Base-by-base conservation (phyloP, 2,329 filamentous ascomycete species). In the Biscogniauxia mediterranea region DNA sequence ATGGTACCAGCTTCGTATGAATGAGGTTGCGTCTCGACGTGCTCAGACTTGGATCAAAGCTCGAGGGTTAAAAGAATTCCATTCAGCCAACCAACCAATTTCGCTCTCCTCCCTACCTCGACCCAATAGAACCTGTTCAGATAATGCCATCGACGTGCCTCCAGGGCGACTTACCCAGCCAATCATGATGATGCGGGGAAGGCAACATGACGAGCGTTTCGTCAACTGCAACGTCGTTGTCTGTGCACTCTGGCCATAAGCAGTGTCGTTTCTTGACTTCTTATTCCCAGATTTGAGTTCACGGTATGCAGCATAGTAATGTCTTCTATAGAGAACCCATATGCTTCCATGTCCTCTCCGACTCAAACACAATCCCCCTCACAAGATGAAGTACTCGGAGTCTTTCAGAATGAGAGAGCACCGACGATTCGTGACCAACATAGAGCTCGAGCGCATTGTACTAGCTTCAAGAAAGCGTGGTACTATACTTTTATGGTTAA, bases 131-230 rank as follows among this genome's bases (percentile, higher is more conserved):
- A 46, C 38, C 38, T n/a, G 38, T 46, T 46, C 38, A 46, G 38
- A 46, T 46, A 46, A 17, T 15, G 6, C 28, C 28, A 21, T 52
- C 19, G 15, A 21, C 19, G 13, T 20, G 15, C 19, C 50, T 23
- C 19, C 50, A 5, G 9, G 50, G 50, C n/a, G 21, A 23, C 50
- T 52, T 52, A 52, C 15, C 32, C 28, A 19, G 54, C 32, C 54
- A 38, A 55, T 21, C 38, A 58, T n/a, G 54, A 38, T 54, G 50
- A 52, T 60, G 57, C 55, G 59, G 59, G 58, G 58, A 46, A 51
- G 21, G 49, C 19, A 50, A 6, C 17, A 56, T 15, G 42, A 32
- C 19, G 53, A 26, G 9, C 8, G n/a, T 54, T 19, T 17, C 26
- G 51, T 21, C 52, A 54, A 49, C 53, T 56, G 28, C 55, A 56